Evolutionary conservation across 805 yeast species (phyloP), one percentile per base, ranked within the genome.

Genomic region (Yarrowia deformans): DNA sequence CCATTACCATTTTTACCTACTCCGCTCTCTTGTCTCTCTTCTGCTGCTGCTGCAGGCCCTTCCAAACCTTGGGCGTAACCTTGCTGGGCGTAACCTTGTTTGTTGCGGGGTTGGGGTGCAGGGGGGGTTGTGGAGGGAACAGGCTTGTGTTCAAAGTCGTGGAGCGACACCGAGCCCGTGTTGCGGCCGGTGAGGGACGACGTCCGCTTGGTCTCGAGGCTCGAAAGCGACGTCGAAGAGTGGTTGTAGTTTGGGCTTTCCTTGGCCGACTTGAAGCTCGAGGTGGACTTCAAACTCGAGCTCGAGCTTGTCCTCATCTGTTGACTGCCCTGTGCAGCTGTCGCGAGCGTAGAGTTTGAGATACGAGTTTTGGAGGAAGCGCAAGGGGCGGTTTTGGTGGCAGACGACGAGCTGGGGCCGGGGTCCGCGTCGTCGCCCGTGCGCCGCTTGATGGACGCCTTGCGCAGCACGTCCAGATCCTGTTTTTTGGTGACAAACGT

Each of bases 401-500:
- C 7, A 1, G 37, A 9, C 10, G 7, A 9, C 4, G 18, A 34
- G 29, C 29, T 23, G 29, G 29, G 29, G 29, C 3, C 4, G 2
- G 29, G 3, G 29, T 23, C 29, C 29, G 29, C 29, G 2, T 23
- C 29, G 4, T 23, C 29, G 29, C 29, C 29, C 3, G 29, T 23
- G 3, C 63, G 39, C 19, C 48, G 3, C 12, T 56, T 56, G 23
- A 56, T 56, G 10, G 63, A 56, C 63, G 63, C 63, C 48, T 56
- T 40, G 16, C 63, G 48, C 63, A 56, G 48, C 63, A 56, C 63
- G 48, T 56, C 63, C 48, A 56, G 63, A 12, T 56, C 63, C 63
- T 56, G 63, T 42, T 56, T 56, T 56, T 56, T 56, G 2, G 63
- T 56, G 12, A 56, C 63, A 56, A 56, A 56, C 46, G 63, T 56